Evolutionary conservation across 495 filamentous ascomycete genomes (phyloP).

Genomic region (Penicillium antarcticum): DNA sequence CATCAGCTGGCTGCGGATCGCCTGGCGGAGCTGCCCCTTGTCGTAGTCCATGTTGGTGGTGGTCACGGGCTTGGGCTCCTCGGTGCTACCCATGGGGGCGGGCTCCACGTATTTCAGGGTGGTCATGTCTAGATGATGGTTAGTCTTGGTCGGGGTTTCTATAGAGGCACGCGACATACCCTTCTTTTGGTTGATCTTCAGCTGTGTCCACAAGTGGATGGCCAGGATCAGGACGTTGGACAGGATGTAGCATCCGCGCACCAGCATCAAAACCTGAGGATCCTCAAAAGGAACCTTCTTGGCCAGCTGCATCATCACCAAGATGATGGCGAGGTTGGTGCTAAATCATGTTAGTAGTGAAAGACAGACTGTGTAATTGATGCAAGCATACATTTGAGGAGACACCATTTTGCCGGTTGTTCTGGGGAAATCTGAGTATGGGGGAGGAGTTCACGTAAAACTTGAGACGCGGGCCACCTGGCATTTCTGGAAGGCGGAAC

Average conservation of each 20-base stretch:
- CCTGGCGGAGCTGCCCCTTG: conserved; percentile 71
- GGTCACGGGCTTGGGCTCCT: conserved; percentile 91
- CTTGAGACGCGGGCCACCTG: conserved; percentile 21
- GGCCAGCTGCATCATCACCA: conserved; percentile 95
- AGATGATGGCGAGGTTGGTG: conserved; percentile 90
- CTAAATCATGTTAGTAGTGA: conserved; percentile 41
- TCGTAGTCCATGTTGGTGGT: conserved; percentile 96
- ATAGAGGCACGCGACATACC: conserved; percentile 52
- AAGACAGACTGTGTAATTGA: not conserved
- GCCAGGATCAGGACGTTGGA: conserved; percentile 86
- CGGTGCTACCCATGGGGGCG: conserved; percentile 81
- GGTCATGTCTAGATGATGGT: conserved; percentile 70
- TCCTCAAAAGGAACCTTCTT: conserved; percentile 96
- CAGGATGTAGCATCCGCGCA: conserved; percentile 77
- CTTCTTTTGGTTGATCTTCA: conserved; percentile 88
- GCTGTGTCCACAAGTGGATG: conserved; percentile 79
- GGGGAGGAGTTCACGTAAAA: conserved; percentile 23
- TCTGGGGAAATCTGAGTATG: conserved; percentile 15
- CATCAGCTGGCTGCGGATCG: conserved; percentile 87
- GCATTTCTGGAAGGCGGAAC: conserved; percentile 15
- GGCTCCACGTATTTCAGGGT: conserved; percentile 98
- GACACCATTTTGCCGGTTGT: conserved; percentile 42
- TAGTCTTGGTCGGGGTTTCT: not conserved
- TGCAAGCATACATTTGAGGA: conserved; percentile 40
- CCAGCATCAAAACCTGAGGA: conserved; percentile 74